Conservation (phyloP, 176 grass and related monocot genomes). For the Rhynchospora pubera region DNA sequence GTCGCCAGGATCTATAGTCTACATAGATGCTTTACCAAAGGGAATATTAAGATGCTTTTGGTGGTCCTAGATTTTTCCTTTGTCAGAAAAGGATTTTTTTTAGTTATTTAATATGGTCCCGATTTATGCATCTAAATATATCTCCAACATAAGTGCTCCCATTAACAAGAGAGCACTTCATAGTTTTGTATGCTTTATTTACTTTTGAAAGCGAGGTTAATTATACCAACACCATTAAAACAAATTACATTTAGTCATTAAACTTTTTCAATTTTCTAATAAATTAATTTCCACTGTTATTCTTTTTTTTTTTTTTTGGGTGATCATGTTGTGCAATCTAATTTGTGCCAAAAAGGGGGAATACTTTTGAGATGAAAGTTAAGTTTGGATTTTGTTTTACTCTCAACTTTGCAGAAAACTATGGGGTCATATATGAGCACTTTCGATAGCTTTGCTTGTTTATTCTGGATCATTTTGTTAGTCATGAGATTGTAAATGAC, state of each 20-base stretch:
- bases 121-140: not conserved
- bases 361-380: not conserved
- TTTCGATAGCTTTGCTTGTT: not conserved
- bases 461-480: not conserved
- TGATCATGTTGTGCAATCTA: not conserved
- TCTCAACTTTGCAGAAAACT: not conserved
- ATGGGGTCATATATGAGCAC: not conserved
- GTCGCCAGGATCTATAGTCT: not conserved
- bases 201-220: not conserved
- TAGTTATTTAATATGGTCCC: not conserved
- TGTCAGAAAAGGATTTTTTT: not conserved
- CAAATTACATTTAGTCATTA: not conserved
- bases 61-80: conserved; percentile 1
- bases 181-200: not conserved
- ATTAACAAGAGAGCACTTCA: not conserved
- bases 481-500: not conserved
- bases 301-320: too few relatives aligned
- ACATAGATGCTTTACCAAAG: not conserved
- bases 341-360: not conserved
- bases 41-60: not conserved
- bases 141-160: not conserved
- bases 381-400: not conserved
- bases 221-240: not conserved
- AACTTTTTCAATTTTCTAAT: not conserved
- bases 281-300: not conserved